Base-by-base conservation (phyloP, 2,329 filamentous ascomycete species). In the Tolypocladium paradoxum region DNA sequence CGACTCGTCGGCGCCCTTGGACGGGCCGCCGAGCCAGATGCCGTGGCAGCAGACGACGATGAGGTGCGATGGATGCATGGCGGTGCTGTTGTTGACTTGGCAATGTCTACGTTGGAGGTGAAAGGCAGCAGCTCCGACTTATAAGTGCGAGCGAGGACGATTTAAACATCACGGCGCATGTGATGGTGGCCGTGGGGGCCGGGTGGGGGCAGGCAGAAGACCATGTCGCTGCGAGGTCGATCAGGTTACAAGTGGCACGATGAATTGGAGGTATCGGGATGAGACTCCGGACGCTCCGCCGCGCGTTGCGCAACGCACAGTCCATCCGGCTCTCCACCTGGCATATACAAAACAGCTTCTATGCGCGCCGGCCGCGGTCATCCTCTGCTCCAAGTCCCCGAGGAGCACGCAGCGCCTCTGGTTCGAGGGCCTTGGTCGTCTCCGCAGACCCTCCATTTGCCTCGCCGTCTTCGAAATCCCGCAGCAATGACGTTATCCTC, bases 31-130 rank as follows among this genome's bases (percentile, higher is more conserved):
- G 16, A 75, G 69, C 76, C 87, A 95, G 54, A 92, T 88, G 31
- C 83, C 87, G 70, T 95, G 90, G 66, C 90, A 91, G 73, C 89
- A 93, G 50, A 95, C 85, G 48, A 95, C 72, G 50, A 95, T 81
- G 12, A 95, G 76, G 58, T 88, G 70, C 0, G 57, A 43, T 35
- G 54, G 55, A 51, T 54, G 27, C 54, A 59, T 60, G 43, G 27
- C 56, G 27, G n/a, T n/a, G n/a, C n/a, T n/a, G n/a, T n/a, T n/a
- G n/a, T n/a, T n/a, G n/a, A n/a, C n/a, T n/a, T n/a, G n/a, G n/a
- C n/a, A n/a, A n/a, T n/a, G n/a, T n/a, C n/a, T n/a, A n/a, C n/a
- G n/a, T 45, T 47, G 16, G 22, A 33, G 46, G 4, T 33, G 47
- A n/a, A 34, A 6, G 47, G 33, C 37, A 35, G 49, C 18, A 48